These are phyloP conservation scores for Miscanthus lutarioriparius DNA, from an alignment of 176 grass and related monocot species.

Conservation along the genomic window DNA sequence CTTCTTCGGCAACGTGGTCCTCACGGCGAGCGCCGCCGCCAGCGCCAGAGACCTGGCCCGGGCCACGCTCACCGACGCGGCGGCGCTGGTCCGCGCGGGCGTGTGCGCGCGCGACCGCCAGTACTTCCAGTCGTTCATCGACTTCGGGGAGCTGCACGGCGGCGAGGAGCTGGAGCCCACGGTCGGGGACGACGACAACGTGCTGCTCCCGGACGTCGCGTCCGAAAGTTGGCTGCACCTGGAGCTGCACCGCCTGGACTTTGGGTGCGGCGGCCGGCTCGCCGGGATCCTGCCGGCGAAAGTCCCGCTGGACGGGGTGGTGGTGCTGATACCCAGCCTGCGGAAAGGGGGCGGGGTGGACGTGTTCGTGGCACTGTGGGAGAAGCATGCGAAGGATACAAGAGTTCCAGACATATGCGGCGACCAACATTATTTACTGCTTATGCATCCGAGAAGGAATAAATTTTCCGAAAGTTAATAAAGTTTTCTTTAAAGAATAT, in stretches of 20 bases:
- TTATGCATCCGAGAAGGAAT: too few species aligned
- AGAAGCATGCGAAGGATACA: slow-evolving; percentile 31
- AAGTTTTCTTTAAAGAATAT: too few species aligned
- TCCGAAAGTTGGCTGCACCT: slow-evolving; percentile 54
- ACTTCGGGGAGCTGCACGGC: slow-evolving; percentile 46
- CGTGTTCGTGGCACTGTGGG: slow-evolving; percentile 41
- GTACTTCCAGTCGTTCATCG: slow-evolving; percentile 62
- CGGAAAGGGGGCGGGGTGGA: slow-evolving; percentile 41
- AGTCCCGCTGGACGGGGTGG: slow-evolving; percentile 45
- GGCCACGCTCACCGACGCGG: too few species aligned
- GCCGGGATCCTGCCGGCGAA: slow-evolving; percentile 38
- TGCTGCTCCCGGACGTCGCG: slow-evolving; percentile 40
- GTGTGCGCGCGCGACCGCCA: slow-evolving; percentile 14
- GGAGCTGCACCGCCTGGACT: slow-evolving; percentile 40
- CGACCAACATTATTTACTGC: background rate
- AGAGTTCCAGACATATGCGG: background rate
- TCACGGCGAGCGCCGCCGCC: slow-evolving; percentile 49
- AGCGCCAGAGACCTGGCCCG: too few species aligned
- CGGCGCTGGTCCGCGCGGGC: slow-evolving; percentile 32
- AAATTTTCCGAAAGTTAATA: too few species aligned
- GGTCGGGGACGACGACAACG: slow-evolving; percentile 6
- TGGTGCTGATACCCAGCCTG: slow-evolving; percentile 47
- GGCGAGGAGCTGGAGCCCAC: slow-evolving; percentile 31
- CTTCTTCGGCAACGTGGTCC: slow-evolving; percentile 57
- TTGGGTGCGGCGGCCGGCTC: slow-evolving; percentile 42